Conservation (phyloP, 2,329 filamentous ascomycete genomes). For the Exophiala phaeomuriformis region DNA sequence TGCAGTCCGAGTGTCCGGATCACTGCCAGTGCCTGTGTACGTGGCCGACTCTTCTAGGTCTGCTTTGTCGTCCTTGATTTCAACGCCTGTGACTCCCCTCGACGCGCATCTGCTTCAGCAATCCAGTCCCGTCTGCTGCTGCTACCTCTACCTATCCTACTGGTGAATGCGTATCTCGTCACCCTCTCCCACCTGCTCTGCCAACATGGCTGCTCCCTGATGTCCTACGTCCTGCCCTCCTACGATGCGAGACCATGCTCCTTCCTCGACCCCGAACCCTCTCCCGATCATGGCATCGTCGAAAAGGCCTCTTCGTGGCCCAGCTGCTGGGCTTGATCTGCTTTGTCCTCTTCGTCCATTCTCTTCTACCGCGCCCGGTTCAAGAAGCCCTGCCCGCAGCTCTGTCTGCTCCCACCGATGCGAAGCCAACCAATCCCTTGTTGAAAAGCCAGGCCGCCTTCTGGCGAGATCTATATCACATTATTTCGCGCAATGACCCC, state of each 20-base stretch:
- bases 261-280: constrained; percentile 5
- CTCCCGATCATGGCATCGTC: constrained; percentile 13
- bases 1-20: no score
- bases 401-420: background rate
- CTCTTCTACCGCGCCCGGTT: constrained; percentile 3
- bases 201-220: background rate
- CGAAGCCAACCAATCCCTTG: constrained; percentile 12
- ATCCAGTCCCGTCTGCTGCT: no score
- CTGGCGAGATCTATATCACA: constrained; percentile 22
- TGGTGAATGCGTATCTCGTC: no score
- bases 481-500: constrained; percentile 26
- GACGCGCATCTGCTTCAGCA: no score
- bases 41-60: no score
- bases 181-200: no score
- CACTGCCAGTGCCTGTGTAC: no score
- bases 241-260: constrained; percentile 6
- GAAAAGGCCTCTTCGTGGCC: constrained; percentile 11
- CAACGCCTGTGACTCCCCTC: no score
- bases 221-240: background rate
- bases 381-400: background rate
- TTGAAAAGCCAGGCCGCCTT: constrained; percentile 21
- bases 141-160: no score
- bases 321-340: constrained; percentile 12
- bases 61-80: no score
- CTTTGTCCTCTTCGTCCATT: constrained; percentile 19